A percentile compares a stretch with the other conserved stretches of the same genome.
Evolutionary conservation across 208 protist species (phyloP).

Genomic region (Giardia duodenalis): DNA sequence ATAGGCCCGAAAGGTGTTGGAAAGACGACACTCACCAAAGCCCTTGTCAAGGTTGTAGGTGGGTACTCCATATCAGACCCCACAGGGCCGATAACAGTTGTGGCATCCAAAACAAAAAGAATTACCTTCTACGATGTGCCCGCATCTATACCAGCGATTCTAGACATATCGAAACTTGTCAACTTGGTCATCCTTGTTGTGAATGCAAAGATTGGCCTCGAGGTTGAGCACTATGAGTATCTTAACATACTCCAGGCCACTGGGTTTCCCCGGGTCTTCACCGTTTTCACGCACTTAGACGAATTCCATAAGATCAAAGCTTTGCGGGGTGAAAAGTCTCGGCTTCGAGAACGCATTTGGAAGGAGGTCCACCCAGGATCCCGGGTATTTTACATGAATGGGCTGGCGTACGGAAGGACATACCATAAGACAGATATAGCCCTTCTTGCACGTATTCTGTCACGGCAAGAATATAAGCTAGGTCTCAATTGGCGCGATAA

Average conservation of each 20-base stretch:
- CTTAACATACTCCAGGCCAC: conserved; percentile 10
- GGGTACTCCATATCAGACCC: neutral
- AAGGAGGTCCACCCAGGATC: neutral
- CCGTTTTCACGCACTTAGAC: conserved; percentile 11
- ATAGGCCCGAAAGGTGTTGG: neutral
- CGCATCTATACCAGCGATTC: neutral
- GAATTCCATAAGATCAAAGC: neutral
- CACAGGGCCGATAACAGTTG: neutral
- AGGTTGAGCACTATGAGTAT: conserved; percentile 9
- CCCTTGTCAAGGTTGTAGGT: neutral
- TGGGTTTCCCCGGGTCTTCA: conserved; percentile 25
- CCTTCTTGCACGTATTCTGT: neutral
- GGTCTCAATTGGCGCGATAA: neutral
- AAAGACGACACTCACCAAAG: conserved; percentile 21
- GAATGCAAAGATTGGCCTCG: neutral
- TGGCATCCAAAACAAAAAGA: neutral
- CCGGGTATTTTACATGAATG: neutral
- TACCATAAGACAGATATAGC: neutral
- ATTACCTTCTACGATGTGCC: conserved; percentile 25
- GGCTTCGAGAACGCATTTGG: conserved; percentile 9
- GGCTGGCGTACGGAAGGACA: neutral
- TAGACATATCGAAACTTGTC: neutral
- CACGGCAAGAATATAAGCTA: neutral
- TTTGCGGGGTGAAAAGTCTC: no score
- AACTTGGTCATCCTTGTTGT: conserved; percentile 13